phyloP scores from a whole-genome alignment of 768 basidiomycete genomes.

The Collybiopsis luxurians region DNA sequence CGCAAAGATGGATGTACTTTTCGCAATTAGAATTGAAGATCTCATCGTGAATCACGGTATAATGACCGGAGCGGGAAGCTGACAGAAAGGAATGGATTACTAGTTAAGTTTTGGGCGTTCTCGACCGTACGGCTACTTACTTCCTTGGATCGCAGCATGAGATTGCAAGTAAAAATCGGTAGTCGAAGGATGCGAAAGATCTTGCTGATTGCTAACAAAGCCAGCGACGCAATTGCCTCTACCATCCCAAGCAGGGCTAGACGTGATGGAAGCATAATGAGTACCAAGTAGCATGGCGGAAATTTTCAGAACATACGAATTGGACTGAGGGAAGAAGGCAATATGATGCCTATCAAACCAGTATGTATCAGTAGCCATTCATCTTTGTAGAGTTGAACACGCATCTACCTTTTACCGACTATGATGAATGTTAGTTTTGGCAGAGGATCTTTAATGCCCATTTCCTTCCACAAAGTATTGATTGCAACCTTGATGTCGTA shows the following conservation, averaged over 20 bases:
- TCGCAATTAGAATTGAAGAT: slow-evolving; percentile 17
- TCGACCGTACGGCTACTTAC: slow-evolving; percentile 26
- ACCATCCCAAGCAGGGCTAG: slow-evolving; percentile 23
- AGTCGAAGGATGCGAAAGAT: slow-evolving; percentile 43
- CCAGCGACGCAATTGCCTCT: slow-evolving; percentile 55
- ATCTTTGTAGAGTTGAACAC: too few relatives aligned
- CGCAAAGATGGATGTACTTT: background rate
- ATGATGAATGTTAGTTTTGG: slow-evolving; percentile 54
- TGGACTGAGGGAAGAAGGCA: slow-evolving; percentile 40
- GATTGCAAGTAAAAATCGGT: slow-evolving; percentile 57
- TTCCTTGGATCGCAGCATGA: slow-evolving; percentile 51
- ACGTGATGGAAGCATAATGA: too few relatives aligned
- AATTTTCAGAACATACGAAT: background rate
- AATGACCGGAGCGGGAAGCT: slow-evolving; percentile 43
- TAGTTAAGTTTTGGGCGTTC: too few relatives aligned
- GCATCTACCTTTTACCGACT: slow-evolving; percentile 51
- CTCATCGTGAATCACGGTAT: slow-evolving; percentile 45
- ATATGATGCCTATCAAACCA: slow-evolving; percentile 46
- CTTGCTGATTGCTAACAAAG: slow-evolving; percentile 36
- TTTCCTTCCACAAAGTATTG: slow-evolving; percentile 15
- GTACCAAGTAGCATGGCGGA: too few relatives aligned
- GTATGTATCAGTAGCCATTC: too few relatives aligned
- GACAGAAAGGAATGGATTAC: background rate
- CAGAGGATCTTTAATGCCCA: background rate
- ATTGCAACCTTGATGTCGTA: slow-evolving; percentile 22